A percentile compares a stretch with the other conserved stretches of the same genome.
These are phyloP conservation scores for Viola odorata DNA, from an alignment of 345 rosid species.

Conservation along the genomic window DNA sequence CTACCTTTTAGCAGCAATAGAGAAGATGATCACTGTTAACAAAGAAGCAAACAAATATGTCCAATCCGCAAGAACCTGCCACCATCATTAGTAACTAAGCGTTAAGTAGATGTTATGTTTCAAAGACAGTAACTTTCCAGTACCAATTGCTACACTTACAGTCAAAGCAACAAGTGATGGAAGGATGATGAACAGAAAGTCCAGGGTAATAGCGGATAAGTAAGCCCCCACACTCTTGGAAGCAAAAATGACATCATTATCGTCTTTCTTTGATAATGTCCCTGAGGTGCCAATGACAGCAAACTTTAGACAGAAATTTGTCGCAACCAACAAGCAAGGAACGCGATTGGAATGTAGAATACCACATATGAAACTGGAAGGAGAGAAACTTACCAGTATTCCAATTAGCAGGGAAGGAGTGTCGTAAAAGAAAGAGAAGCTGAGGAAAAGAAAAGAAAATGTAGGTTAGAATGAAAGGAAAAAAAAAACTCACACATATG, in stretches of 20 bases:
- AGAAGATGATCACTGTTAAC: slow-evolving; percentile 29
- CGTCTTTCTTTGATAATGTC: slow-evolving; percentile 37
- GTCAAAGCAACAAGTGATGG: slow-evolving; percentile 62
- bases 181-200: slow-evolving; percentile 54
- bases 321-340: background rate
- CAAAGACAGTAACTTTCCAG: background rate
- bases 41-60: slow-evolving; percentile 36
- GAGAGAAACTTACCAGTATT: slow-evolving; percentile 29
- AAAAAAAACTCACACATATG: no score
- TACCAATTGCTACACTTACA: slow-evolving; percentile 36
- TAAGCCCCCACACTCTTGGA: slow-evolving; percentile 41
- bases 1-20: slow-evolving; percentile 63
- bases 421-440: slow-evolving; percentile 58
- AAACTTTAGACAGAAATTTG: background rate
- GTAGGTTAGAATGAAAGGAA: background rate
- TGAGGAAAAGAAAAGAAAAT: slow-evolving; percentile 14
- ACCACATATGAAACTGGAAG: background rate
- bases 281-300: background rate
- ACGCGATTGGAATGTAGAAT: background rate
- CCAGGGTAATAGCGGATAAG: slow-evolving; percentile 40
- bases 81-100: slow-evolving; percentile 6
- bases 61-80: slow-evolving; percentile 75
- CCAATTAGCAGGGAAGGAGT: slow-evolving; percentile 30
- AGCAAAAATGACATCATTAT: slow-evolving; percentile 28
- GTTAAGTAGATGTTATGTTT: no score